phyloP scores from a whole-genome alignment of 345 rosid genomes.

The Triadica sebifera region DNA sequence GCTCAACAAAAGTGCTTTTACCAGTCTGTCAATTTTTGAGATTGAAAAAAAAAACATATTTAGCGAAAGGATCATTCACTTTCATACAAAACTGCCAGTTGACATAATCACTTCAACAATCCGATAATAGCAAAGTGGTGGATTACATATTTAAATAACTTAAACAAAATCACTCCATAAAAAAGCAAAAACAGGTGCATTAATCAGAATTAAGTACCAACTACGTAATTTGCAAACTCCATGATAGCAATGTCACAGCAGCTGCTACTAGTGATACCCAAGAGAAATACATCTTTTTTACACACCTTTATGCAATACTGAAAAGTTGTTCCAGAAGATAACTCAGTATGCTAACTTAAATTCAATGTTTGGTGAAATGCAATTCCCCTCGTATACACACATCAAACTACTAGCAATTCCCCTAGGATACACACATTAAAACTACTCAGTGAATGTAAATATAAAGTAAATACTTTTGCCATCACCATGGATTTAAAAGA shows the following conservation, averaged over 20 bases:
- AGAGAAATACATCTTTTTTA: neutral
- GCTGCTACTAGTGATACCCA: neutral
- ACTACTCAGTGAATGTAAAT: neutral
- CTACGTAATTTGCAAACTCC: neutral
- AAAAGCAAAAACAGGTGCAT: neutral
- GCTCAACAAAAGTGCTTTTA: conserved; percentile 95
- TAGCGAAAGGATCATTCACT: neutral
- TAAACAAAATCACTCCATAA: neutral
- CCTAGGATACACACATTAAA: neutral
- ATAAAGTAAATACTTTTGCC: neutral
- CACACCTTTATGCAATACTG: neutral
- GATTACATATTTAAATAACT: neutral
- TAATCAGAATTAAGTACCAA: neutral
- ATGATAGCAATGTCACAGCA: neutral
- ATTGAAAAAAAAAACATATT: neutral
- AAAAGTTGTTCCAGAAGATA: neutral
- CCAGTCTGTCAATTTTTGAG: conserved; percentile 58
- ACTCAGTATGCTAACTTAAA: neutral
- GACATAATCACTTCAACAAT: neutral
- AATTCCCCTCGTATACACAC: neutral
- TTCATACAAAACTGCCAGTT: neutral
- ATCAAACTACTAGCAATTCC: neutral
- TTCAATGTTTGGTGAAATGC: neutral
- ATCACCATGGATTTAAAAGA: neutral
- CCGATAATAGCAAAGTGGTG: neutral